A percentile compares a stretch with the other conserved stretches of the same genome.
phyloP scores from a whole-genome alignment of 1,284 basidiomycete species.

The Marasmius oreades region DNA sequence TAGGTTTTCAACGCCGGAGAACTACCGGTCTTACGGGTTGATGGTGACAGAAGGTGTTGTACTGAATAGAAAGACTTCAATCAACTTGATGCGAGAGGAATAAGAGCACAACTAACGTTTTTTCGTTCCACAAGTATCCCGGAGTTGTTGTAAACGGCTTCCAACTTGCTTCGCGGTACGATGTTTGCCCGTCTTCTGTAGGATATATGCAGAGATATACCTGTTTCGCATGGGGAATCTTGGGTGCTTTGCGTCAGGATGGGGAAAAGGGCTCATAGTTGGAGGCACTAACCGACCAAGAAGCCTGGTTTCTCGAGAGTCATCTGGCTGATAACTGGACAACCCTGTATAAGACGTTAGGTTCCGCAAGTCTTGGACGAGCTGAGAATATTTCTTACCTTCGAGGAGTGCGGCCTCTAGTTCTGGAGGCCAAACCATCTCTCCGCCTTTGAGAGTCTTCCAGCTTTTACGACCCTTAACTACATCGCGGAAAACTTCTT shows the following conservation, averaged over 20 bases:
- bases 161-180: slow-evolving; percentile 72
- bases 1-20: slow-evolving; percentile 14
- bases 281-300: slow-evolving; percentile 42
- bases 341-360: slow-evolving; percentile 39
- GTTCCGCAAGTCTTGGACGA: slow-evolving; percentile 9
- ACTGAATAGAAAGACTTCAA: slow-evolving; percentile 25
- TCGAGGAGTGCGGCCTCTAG: slow-evolving; percentile 73
- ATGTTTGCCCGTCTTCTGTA: slow-evolving; percentile 54
- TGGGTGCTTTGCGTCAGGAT: neutral
- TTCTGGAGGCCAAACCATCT: slow-evolving; percentile 72
- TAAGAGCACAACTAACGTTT: slow-evolving; percentile 42
- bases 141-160: slow-evolving; percentile 66
- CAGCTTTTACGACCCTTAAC: slow-evolving; percentile 67
- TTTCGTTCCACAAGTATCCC: slow-evolving; percentile 64
- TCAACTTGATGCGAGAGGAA: neutral
- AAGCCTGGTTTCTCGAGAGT: slow-evolving; percentile 63
- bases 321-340: slow-evolving; percentile 64
- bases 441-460: slow-evolving; percentile 69
- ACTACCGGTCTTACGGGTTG: slow-evolving; percentile 22
- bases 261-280: neutral
- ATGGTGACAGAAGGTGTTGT: slow-evolving; percentile 40
- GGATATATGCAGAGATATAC: slow-evolving; percentile 71
- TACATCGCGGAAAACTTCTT: slow-evolving; percentile 59
- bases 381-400: slow-evolving; percentile 37
- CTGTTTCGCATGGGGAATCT: slow-evolving; percentile 67